Evolutionary conservation across 2,329 filamentous ascomycete species (phyloP).

Genomic region (Dothideomycetes sp.): DNA sequence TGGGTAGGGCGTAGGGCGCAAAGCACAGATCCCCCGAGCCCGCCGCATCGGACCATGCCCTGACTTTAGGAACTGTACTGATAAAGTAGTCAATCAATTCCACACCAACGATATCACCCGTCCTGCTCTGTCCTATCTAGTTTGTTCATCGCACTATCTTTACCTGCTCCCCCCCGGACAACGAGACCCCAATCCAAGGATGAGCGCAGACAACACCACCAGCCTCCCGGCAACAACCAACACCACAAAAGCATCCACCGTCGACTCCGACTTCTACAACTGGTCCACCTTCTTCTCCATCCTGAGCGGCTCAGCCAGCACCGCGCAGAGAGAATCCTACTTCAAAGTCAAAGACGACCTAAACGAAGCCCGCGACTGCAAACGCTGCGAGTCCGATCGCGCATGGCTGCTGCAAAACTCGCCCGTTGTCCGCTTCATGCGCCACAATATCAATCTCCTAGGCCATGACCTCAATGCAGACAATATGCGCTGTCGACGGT

Average conservation of each 20-base stretch:
- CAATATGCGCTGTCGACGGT: slow-evolving; percentile 77
- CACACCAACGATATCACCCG: too few species aligned
- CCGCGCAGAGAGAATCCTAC: slow-evolving; percentile 62
- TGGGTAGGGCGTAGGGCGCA: too few species aligned
- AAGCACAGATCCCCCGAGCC: too few species aligned
- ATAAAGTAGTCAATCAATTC: too few species aligned
- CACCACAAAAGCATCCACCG: slow-evolving; percentile 7
- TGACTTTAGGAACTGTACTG: too few species aligned
- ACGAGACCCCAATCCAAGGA: too few species aligned
- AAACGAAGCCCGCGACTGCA: slow-evolving; percentile 69
- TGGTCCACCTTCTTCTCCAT: slow-evolving; percentile 85
- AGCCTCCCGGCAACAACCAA: slow-evolving; percentile 5
- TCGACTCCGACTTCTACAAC: slow-evolving; percentile 32
- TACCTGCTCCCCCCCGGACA: too few species aligned
- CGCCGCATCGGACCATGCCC: too few species aligned
- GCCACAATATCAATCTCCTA: slow-evolving; percentile 66
- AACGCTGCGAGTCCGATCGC: slow-evolving; percentile 67
- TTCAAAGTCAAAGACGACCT: slow-evolving; percentile 63
- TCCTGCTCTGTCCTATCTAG: too few species aligned
- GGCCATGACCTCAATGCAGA: slow-evolving; percentile 61
- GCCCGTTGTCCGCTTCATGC: slow-evolving; percentile 78
- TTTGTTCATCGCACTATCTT: too few species aligned
- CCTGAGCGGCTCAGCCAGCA: slow-evolving; percentile 60
- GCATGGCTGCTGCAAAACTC: slow-evolving; percentile 79
- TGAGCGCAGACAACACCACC: slow-evolving; percentile 6